A percentile compares a stretch with the other conserved stretches of the same genome.
Evolutionary conservation across 1,284 basidiomycete genomes (phyloP).

Genomic region (Rhizoctonia solani): DNA sequence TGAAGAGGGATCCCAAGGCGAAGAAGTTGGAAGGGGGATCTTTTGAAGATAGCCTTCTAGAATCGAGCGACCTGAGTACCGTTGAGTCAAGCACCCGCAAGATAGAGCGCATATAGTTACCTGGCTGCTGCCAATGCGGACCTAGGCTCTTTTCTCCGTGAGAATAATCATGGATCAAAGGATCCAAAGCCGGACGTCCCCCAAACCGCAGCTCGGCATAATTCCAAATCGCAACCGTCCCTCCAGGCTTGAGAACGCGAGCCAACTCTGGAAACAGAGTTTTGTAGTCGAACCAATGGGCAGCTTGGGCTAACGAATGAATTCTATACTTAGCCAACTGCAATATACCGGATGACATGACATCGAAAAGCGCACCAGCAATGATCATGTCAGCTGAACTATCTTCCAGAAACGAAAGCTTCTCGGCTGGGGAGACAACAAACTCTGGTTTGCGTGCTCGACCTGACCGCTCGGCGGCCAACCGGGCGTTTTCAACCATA

Average conservation of each 20-base stretch:
- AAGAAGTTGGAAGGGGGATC: slow-evolving; percentile 61
- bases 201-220: slow-evolving; percentile 66
- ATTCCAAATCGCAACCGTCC: slow-evolving; percentile 76
- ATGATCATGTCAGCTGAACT: slow-evolving; percentile 73
- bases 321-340: background rate
- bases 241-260: slow-evolving; percentile 66
- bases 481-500: slow-evolving; percentile 70
- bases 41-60: slow-evolving; percentile 71
- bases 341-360: no score
- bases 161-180: slow-evolving; percentile 61
- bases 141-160: slow-evolving; percentile 58
- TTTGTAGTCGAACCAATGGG: slow-evolving; percentile 85
- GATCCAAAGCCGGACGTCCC: slow-evolving; percentile 59
- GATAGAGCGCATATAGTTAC: no score
- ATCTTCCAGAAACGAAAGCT: slow-evolving; percentile 57
- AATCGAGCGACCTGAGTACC: slow-evolving; percentile 61
- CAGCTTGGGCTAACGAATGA: slow-evolving; percentile 67
- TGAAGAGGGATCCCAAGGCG: slow-evolving; percentile 48
- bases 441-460: slow-evolving; percentile 41
- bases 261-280: slow-evolving; percentile 71
- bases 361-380: slow-evolving; percentile 55
- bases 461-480: slow-evolving; percentile 43
- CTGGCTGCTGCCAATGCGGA: slow-evolving; percentile 76
- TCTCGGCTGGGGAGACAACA: slow-evolving; percentile 60
- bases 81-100: no score